These are phyloP conservation scores for Blepharisma stoltei DNA, from an alignment of 73 alveolate species.

Conservation along the genomic window DNA sequence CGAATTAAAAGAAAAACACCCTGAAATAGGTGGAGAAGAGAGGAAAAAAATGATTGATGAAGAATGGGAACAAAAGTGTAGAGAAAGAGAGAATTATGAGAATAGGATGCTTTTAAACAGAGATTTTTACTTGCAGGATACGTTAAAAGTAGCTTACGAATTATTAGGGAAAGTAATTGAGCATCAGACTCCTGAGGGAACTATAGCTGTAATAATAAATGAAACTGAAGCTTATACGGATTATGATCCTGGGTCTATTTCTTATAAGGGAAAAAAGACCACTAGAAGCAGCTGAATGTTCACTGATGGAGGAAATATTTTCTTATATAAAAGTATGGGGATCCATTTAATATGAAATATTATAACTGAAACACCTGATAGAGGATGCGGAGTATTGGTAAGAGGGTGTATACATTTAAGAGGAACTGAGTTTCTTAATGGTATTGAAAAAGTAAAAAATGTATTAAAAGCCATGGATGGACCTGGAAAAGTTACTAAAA, in stretches of 20 bases:
- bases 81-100: too few relatives aligned
- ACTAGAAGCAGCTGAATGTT: not conserved
- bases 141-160: not conserved
- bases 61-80: too few relatives aligned
- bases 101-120: too few relatives aligned
- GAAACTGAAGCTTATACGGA: conserved; percentile 30
- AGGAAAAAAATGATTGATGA: too few relatives aligned
- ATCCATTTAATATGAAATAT: not conserved
- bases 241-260: not conserved
- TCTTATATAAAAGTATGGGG: not conserved
- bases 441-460: not conserved
- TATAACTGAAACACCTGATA: not conserved
- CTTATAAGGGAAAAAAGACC: not conserved
- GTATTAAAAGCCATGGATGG: conserved; percentile 14
- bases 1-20: too few relatives aligned
- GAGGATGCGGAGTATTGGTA: not conserved
- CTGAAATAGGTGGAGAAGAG: too few relatives aligned
- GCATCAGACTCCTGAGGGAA: conserved; percentile 16
- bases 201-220: not conserved
- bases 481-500: conserved; percentile 4
- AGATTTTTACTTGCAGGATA: not conserved
- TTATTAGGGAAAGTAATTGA: conserved; percentile 23
- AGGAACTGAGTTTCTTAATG: not conserved
- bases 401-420: not conserved
- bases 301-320: conserved; percentile 21